phyloP scores from a whole-genome alignment of 441 rosid species.

The Theobroma grandiflorum region DNA sequence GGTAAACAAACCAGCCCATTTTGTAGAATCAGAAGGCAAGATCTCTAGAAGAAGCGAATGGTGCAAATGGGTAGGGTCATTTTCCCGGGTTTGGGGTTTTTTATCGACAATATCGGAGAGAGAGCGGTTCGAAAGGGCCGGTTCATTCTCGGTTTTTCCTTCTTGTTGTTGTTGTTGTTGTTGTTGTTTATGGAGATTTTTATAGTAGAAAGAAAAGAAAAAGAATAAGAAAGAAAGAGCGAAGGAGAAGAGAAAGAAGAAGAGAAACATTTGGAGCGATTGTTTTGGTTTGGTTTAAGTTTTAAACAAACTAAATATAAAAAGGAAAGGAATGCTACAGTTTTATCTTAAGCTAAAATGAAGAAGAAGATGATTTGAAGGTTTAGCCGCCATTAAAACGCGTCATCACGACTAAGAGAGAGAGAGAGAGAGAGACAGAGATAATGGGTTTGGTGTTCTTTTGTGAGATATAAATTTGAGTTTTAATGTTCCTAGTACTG shows the following conservation, averaged over 20 bases:
- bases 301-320: background rate
- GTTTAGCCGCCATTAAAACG: conserved; percentile 62
- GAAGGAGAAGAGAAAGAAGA: conserved; percentile 40
- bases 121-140: conserved; percentile 32
- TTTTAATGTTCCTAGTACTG: background rate
- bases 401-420: conserved; percentile 36
- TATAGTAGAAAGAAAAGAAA: conserved; percentile 43
- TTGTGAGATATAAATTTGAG: too few relatives aligned
- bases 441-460: background rate
- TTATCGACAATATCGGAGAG: conserved; percentile 37
- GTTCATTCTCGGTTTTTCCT: conserved; percentile 28
- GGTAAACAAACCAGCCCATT: conserved; percentile 42
- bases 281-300: conserved; percentile 20
- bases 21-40: conserved; percentile 53
- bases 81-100: conserved; percentile 29
- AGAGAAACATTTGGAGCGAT: conserved; percentile 53
- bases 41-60: conserved; percentile 67
- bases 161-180: conserved; percentile 17
- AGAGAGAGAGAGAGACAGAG: conserved; percentile 14
- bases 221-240: conserved; percentile 42
- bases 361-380: conserved; percentile 13
- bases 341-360: background rate
- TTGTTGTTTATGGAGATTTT: conserved; percentile 32
- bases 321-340: background rate
- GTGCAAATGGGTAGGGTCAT: conserved; percentile 43